Evolutionary conservation across 768 basidiomycete genomes (phyloP), one percentile per base, ranked within the genome.

Genomic region (Hysterangium stoloniferum): DNA sequence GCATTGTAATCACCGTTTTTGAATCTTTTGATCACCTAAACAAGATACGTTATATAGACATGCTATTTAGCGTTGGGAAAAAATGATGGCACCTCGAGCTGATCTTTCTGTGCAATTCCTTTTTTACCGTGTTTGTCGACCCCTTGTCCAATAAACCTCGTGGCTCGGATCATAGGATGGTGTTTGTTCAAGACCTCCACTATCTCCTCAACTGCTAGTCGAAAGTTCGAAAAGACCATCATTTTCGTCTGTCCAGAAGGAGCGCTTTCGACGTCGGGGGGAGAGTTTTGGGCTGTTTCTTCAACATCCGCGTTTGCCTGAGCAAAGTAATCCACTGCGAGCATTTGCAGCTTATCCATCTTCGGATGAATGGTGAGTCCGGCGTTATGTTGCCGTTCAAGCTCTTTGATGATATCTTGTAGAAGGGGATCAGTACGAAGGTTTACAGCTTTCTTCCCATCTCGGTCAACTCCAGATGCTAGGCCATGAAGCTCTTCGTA

Each of bases 171-270:
- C 36, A 96, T 66, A 0, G 90, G 92, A 7, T 74, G 67, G 49
- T 94, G 83, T 36, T 73, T 68, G 59, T 89, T 86, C 48, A 99
- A 69, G 38, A 80, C 73, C 35, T 81, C 78, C 19, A 94, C 87
- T 35, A 98, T 82, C 66, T 97, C 93, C 53, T 94, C 88, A 9
- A 98, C 91, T 31, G 84, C 88, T 47, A 87, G 82, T 51, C 96
- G 73, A 64, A 79, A 94, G n/a, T 86, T 84, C 46, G 86, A 85
- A 62, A 98, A 99, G 15, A 99, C 88, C 86, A 98, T 99, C 17
- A 84, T 88, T 54, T 83, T 76, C 1, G 90, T 90, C 40, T 59
- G 63, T 31, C 45, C 54, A 31, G 35, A 35, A 2, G 29, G 58
- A 45, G 64, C 66, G 12, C 66, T 69, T 24, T 58, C 62, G n/a